Evolutionary conservation across 106 monocot genomes (phyloP).

Genomic region (Acorus gramineus): DNA sequence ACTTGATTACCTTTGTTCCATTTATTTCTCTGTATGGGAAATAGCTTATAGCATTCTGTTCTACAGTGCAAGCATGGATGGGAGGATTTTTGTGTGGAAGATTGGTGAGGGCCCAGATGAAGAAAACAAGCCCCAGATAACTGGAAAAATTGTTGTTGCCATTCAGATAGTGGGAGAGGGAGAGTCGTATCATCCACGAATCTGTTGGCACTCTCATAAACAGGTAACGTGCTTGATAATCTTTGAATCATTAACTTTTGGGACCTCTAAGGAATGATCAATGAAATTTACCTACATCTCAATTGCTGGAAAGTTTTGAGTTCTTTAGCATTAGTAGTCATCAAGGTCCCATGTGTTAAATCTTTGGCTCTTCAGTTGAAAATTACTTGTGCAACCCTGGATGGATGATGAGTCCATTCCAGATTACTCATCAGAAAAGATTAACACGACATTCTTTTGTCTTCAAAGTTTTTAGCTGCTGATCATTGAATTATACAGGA

Average conservation of each 20-base stretch:
- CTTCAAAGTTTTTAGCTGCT: too few species aligned
- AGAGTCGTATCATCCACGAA: slow-evolving; percentile 71
- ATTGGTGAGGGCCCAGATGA: slow-evolving; percentile 90
- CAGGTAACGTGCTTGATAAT: slow-evolving; percentile 73
- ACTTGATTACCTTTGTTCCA: background rate
- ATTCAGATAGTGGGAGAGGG: slow-evolving; percentile 63
- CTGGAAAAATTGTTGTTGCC: slow-evolving; percentile 68
- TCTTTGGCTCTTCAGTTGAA: too few species aligned
- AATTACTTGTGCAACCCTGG: background rate
- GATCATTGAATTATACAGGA: slow-evolving; percentile 30
- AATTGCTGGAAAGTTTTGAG: too few species aligned
- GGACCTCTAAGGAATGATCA: too few species aligned
- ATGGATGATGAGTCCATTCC: too few species aligned
- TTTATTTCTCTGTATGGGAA: background rate
- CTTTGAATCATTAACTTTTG: too few species aligned
- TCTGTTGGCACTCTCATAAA: slow-evolving; percentile 98
- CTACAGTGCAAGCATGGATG: slow-evolving; percentile 92
- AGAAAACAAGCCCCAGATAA: slow-evolving; percentile 71
- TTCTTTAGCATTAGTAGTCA: too few species aligned
- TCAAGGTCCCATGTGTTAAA: too few species aligned
- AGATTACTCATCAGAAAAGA: too few species aligned
- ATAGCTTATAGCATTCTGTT: slow-evolving; percentile 9
- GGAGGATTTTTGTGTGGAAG: slow-evolving; percentile 87
- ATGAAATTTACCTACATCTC: too few species aligned
- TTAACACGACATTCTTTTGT: too few species aligned